A percentile compares a stretch with the other conserved stretches of the same genome.
Evolutionary conservation across 2,329 filamentous ascomycete genomes (phyloP).

Genomic region (Penicillium nordicum): DNA sequence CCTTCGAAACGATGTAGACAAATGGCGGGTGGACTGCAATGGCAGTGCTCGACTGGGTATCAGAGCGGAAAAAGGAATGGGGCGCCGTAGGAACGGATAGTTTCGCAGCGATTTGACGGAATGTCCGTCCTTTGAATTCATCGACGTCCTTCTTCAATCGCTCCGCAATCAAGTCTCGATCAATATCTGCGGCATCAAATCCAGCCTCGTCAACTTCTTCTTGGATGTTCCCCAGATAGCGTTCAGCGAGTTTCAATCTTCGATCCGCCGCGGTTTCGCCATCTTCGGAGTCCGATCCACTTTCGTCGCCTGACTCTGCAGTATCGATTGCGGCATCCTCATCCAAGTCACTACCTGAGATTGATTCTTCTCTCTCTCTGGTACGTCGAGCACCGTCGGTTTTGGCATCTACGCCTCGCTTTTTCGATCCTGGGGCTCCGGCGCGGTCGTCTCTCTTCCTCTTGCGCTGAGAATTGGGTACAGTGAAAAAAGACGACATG

Average conservation of each 20-base stretch:
- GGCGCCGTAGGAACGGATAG: conserved; percentile 66
- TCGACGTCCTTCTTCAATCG: conserved; percentile 86
- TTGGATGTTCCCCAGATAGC: conserved; percentile 86
- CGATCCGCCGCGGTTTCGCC: conserved; percentile 86
- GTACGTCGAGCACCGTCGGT: conserved; percentile 42
- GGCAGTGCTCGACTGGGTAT: conserved; percentile 73
- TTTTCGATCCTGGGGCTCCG: conserved; percentile 44
- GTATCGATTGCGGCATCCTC: conserved; percentile 50
- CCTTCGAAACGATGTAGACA: conserved; percentile 85
- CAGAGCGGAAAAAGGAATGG: conserved; percentile 72
- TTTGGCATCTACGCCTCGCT: conserved; percentile 42
- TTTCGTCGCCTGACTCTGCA: conserved; percentile 47
- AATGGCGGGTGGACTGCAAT: conserved; percentile 76
- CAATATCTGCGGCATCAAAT: conserved; percentile 92
- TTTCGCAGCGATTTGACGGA: conserved; percentile 71
- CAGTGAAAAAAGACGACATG: conserved; percentile 96
- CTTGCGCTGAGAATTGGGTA: conserved; percentile 83
- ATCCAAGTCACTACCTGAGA: conserved; percentile 77
- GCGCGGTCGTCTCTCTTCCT: conserved; percentile 65
- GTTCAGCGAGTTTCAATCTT: conserved; percentile 80
- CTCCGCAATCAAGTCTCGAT: conserved; percentile 87
- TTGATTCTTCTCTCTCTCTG: conserved; percentile 66
- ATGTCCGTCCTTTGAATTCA: conserved; percentile 85
- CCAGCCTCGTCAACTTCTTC: conserved; percentile 78
- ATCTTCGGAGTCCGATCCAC: conserved; percentile 67